Conservation (phyloP, 345 rosid genomes). For the Arabis hirsuta region DNA sequence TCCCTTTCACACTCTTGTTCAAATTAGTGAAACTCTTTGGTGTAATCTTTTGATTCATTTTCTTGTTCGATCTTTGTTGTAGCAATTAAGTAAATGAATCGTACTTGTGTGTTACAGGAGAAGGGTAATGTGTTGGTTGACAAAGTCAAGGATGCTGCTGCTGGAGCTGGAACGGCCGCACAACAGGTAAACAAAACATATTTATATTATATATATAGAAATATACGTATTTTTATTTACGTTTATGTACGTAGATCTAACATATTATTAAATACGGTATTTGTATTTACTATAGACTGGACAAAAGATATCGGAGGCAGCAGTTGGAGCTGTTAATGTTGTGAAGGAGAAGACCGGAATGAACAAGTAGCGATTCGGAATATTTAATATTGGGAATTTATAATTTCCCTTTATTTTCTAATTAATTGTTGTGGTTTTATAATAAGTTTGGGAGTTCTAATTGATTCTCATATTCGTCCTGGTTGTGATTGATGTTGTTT, state of each 20-base stretch:
- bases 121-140: constrained; percentile 58
- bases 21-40: too few relatives aligned
- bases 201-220: neutral
- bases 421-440: constrained; percentile 21
- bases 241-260: neutral
- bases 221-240: neutral
- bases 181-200: constrained; percentile 47
- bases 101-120: constrained; percentile 49
- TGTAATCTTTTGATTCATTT: neutral
- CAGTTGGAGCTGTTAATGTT: constrained; percentile 65
- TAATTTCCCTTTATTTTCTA: neutral
- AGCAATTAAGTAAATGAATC: neutral
- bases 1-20: constrained; percentile 24
- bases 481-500: constrained; percentile 8
- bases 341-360: constrained; percentile 64
- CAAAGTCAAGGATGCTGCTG: constrained; percentile 54
- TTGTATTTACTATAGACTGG: constrained; percentile 51
- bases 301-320: constrained; percentile 51
- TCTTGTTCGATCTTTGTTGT: neutral
- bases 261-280: neutral
- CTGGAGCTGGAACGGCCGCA: constrained; percentile 53
- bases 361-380: constrained; percentile 41
- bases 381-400: neutral
- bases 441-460: constrained; percentile 28
- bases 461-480: constrained; percentile 29